Evolutionary conservation across 2,329 filamentous ascomycete genomes (phyloP).

Genomic region (Ceratocystis huliohia): DNA sequence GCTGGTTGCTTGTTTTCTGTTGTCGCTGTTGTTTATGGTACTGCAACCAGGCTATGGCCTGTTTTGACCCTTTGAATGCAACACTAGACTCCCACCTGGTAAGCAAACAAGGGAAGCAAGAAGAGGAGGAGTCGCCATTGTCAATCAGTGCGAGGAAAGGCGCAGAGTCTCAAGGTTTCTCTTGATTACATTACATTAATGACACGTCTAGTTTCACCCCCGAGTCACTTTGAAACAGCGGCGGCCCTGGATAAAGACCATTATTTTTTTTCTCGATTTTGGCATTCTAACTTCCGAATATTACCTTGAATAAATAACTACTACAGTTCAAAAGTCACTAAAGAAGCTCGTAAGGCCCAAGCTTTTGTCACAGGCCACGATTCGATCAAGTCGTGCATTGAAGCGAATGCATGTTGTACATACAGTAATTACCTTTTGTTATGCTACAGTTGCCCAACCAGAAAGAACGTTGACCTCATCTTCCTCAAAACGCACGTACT

Average conservation of each 20-base stretch:
- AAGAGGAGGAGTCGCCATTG: not conserved
- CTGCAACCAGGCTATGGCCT: not conserved
- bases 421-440: not conserved
- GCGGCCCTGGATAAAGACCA: not conserved
- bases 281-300: not conserved
- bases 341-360: not conserved
- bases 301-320: not conserved
- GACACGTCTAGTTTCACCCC: not conserved
- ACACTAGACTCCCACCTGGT: not conserved
- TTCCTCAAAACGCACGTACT: not conserved
- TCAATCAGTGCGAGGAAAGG: not conserved
- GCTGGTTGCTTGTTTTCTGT: not conserved
- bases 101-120: not conserved
- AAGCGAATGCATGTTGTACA: not conserved
- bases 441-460: not conserved
- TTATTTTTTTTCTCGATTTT: not conserved
- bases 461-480: not conserved
- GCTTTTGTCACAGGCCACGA: not conserved
- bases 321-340: no score
- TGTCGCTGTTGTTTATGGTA: not conserved
- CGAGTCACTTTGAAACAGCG: constrained; percentile 3
- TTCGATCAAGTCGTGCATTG: not conserved
- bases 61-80: constrained; percentile 8
- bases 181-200: not conserved
- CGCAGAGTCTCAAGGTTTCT: not conserved